Percentiles rank a stretch among this genome's conserved stretches.
Evolutionary conservation across 202 grass and related monocot genomes (phyloP).

Genomic region (Elaeis oleifera): DNA sequence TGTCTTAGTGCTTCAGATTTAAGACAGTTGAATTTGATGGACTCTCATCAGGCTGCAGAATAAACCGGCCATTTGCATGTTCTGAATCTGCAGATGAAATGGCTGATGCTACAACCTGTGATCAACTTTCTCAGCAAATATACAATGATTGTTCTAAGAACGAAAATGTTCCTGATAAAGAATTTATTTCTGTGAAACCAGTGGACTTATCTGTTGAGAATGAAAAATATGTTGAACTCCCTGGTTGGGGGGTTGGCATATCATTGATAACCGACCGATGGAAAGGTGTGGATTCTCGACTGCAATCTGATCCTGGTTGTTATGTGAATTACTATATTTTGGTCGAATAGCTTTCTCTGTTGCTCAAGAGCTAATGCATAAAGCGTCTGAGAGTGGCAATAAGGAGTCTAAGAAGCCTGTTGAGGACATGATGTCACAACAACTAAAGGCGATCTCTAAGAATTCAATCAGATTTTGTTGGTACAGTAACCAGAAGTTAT

Average conservation of each 20-base stretch:
- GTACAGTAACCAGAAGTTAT: slow-evolving; percentile 55
- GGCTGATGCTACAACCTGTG: slow-evolving; percentile 10
- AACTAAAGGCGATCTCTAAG: slow-evolving; percentile 66
- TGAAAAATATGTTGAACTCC: slow-evolving; percentile 6
- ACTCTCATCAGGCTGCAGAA: slow-evolving; percentile 19
- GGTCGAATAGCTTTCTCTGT: slow-evolving; percentile 77
- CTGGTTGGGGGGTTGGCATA: slow-evolving; percentile 14
- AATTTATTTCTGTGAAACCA: slow-evolving; percentile 22
- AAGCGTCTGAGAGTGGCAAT: slow-evolving; percentile 44
- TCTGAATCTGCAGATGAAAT: slow-evolving; percentile 23
- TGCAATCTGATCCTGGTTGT: slow-evolving; percentile 34
- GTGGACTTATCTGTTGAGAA: slow-evolving; percentile 23
- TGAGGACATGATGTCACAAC: slow-evolving; percentile 38
- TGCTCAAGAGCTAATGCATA: slow-evolving; percentile 56
- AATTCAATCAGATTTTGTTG: slow-evolving; percentile 57
- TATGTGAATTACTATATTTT: slow-evolving; percentile 89
- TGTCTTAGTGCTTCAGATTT: slow-evolving; percentile 22
- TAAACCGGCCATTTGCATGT: not conserved
- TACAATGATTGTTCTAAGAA: slow-evolving; percentile 18
- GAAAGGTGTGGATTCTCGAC: slow-evolving; percentile 26
- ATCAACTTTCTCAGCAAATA: slow-evolving; percentile 17
- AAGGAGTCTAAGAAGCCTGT: slow-evolving; percentile 62
- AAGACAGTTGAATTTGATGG: slow-evolving; percentile 22
- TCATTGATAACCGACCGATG: slow-evolving; percentile 21
- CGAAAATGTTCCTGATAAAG: slow-evolving; percentile 19